Base-by-base conservation (phyloP, 768 basidiomycete species). In the Leccinellum rugosiceps region DNA sequence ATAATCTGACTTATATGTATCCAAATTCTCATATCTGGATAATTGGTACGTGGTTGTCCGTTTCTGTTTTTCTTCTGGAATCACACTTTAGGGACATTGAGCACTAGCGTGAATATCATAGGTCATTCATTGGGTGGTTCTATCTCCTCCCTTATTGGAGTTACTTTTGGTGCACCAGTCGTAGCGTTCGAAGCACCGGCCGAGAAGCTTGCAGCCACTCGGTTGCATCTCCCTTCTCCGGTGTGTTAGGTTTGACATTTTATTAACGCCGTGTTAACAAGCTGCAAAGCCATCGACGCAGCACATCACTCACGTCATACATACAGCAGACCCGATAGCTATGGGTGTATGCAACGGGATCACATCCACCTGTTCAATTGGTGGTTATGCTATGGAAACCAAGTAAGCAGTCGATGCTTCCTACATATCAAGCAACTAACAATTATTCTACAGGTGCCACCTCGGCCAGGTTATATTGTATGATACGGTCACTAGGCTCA, bases 241-340 rank as follows among this genome's bases (percentile, higher is more conserved):
- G 93, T 94, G 61, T 56, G 83, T 74, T 41, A 11, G 7, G 10
- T 28, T n/a, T 11, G n/a, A 17, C 15, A 1, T 44, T 55, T 47
- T 30, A 15, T 6, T 17, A 28, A 31, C 19, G 41, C 28, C 53
- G 21, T 52, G 25, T 56, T 57, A 2, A 64, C 30, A 25, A 46
- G 46, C 15, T 48, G 4, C 30, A 17, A 63, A 90, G 87, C 88
- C 87, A 0, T 85, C 86, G 2, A 78, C 79, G 0, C 82, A 85
- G 3, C 89, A 91, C 60, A 78, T 96, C 43, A 94, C 88, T 0
- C 93, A 98, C 65, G 79, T 98, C 8, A 96, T 90, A 66, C 89
- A 98, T 68, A 98, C 90, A 1, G 95, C 88, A 21, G 96, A 98
- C 77, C 95, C 95, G 0, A 91, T 98, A 34, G 83, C 95, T 3